Base-by-base conservation (phyloP, 164 flowering plant genomes). In the Platanus orientalis region DNA sequence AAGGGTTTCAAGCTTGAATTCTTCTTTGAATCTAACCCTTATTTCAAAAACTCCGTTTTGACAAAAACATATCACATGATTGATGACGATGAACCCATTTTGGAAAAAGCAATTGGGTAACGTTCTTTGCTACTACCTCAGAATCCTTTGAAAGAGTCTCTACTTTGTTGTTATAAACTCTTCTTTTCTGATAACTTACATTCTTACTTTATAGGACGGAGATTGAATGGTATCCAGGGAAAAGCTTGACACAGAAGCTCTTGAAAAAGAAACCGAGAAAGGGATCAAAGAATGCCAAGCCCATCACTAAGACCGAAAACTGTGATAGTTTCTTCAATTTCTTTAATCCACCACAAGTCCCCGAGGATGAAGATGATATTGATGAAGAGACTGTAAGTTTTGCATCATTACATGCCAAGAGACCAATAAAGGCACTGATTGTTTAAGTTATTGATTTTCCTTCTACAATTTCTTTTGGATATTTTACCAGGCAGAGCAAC, bases 1-100 rank as follows among this genome's bases (percentile, higher is more conserved):
- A 78, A 76, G 74, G 82, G 84, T 21, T 76, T 81, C 78, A 81
- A 76, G 79, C 79, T 81, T 54, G 83, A 81, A 30, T 77, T 79
- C 71, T 73, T 63, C 60, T 81, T 81, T 61, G 77, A 79, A 51
- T 13, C 79, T 7, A 81, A 79, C 62, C 83, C 81, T 1, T 77
- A 66, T 29, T 76, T 79, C 51, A 75, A 73, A 61, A 79, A 81
- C 29, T 16, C 79, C 47, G 78, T 81, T 44, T 40, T 81, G 54
- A 71, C 77, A 4, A 79, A 79, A 68, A 75, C 71, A 6, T 79
- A 81, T 65, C 81, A 81, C 63, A 77, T 79, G 83, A 72, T 77
- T 62, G 83, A 79, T 66, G 83, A 75, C 12, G 76, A 78, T 65
- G 81, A 80, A 48, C 81, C 81, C 32, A 78, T 78, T 53, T 40